Base-by-base conservation (phyloP, 805 yeast genomes). In the Saccharomyces kudriavzevii region DNA sequence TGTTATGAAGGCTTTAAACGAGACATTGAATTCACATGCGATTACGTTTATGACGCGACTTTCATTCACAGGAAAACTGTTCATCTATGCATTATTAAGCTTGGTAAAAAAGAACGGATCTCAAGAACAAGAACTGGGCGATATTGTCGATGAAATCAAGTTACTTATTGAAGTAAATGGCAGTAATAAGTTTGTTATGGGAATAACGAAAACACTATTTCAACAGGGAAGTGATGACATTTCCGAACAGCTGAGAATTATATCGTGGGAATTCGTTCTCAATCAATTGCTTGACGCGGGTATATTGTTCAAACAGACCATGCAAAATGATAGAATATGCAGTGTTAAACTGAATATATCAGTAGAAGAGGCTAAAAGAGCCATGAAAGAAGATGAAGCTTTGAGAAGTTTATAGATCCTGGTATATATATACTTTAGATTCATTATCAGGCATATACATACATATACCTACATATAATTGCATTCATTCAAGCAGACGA, bases 221-320 rank as follows among this genome's bases (percentile, higher is more conserved):
- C 65, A 74, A 30, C 60, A 71, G 14, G 71, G 70, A n/a, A 40
- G 11, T 1, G 72, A 68, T 14, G 59, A 60, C 5, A 68, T 74
- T 2, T 69, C 82, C 1, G 73, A 92, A 25, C 70, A 67, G 53
- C 74, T 86, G 27, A 74, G 75, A 26, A 84, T 87, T 4, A 79
- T 87, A 59, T 78, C 78, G 1, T 69, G 72, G 72, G 70, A 67
- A 40, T 80, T 74, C 51, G 76, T 88, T 0, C 62, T 90, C 6
- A 75, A 77, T 48, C 95, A 89, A 61, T 72, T 92, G 52, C 80
- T 81, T 13, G 97, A 90, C 53, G 82, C 84, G 47, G 98, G 97
- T 0, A 72, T 92, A 5, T 57, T 94, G 2, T 72, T 82, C 3
- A 85, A 82, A 61, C 95, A 88, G 63, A 79, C 79, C 48, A 72